phyloP scores from a whole-genome alignment of 768 basidiomycete species.

The Termitomyces sp. region DNA sequence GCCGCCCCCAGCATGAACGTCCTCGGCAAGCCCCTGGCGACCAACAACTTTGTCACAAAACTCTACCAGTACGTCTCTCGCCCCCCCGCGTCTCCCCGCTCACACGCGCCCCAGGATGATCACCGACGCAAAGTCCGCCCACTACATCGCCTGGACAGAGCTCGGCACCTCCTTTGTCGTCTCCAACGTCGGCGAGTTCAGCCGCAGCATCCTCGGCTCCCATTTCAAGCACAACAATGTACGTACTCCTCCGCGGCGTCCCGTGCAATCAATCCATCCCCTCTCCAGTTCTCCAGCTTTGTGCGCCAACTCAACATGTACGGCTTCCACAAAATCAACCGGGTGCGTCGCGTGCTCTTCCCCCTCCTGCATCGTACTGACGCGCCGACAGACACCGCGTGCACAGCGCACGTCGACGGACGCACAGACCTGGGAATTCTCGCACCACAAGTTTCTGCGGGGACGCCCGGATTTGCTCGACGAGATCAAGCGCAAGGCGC shows the following conservation, averaged over 20 bases:
- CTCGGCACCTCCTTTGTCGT: conserved; percentile 82
- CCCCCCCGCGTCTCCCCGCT: background rate
- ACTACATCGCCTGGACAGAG: conserved; percentile 82
- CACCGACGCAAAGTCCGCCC: conserved; percentile 72
- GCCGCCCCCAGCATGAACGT: conserved; percentile 38
- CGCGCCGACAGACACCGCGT: conserved; percentile 57
- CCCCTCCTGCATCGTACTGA: background rate
- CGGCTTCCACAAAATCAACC: conserved; percentile 92
- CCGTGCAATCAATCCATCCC: too few relatives aligned
- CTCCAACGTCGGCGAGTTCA: conserved; percentile 82
- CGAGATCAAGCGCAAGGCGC: conserved; percentile 81
- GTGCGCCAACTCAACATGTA: conserved; percentile 97
- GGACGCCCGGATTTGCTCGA: conserved; percentile 78
- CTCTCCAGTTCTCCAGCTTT: conserved; percentile 79
- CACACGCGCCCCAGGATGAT: conserved; percentile 66
- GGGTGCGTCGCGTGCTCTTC: conserved; percentile 39
- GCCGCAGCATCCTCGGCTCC: conserved; percentile 74
- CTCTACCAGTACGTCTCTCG: conserved; percentile 60
- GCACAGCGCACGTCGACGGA: conserved; percentile 77
- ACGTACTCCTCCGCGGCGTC: conserved; percentile 16
- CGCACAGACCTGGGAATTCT: conserved; percentile 86
- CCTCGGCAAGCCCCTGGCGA: conserved; percentile 62
- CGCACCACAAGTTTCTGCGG: conserved; percentile 80
- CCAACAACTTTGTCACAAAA: conserved; percentile 86
- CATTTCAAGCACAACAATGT: conserved; percentile 93